A percentile compares a stretch with the other conserved stretches of the same genome.
Evolutionary conservation across 805 yeast genomes (phyloP).

Genomic region (Sungouiella blattae): DNA sequence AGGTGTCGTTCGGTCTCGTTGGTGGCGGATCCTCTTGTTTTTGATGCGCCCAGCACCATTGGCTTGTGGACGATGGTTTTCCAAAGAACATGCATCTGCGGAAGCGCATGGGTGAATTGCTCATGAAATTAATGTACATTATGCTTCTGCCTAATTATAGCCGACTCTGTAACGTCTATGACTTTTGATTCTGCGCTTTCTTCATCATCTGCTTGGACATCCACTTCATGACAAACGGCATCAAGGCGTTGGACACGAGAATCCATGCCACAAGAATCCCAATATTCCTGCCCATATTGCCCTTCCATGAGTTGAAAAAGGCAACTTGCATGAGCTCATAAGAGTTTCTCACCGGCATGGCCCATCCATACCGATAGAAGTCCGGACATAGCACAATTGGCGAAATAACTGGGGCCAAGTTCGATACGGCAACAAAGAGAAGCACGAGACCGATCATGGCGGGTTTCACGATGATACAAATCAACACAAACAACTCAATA

Average conservation of each 20-base stretch:
- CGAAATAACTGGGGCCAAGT: constrained; percentile 29
- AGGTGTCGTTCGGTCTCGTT: constrained; percentile 42
- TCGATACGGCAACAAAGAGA: constrained; percentile 25
- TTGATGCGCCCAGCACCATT: constrained; percentile 27
- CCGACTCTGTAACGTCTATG: no score
- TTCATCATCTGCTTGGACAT: constrained; percentile 7
- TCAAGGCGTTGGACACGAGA: constrained; percentile 19
- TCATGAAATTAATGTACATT: no score
- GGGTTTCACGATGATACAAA: constrained; percentile 21
- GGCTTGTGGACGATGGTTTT: constrained; percentile 60
- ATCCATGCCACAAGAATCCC: constrained; percentile 33
- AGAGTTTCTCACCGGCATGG: constrained; percentile 30
- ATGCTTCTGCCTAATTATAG: no score
- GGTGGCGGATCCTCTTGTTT: constrained; percentile 36
- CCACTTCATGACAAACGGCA: constrained; percentile 27
- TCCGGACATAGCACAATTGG: constrained; percentile 30
- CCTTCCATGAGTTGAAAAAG: constrained; percentile 32
- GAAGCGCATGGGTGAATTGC: constrained; percentile 65
- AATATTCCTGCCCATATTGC: constrained; percentile 29
- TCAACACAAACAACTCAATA: constrained; percentile 25
- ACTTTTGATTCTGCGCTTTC: constrained; percentile 1
- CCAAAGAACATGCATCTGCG: constrained; percentile 75
- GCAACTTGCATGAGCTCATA: constrained; percentile 31
- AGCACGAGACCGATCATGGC: constrained; percentile 27
- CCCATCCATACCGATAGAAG: constrained; percentile 36